These are phyloP conservation scores for Triticum dicoccoides DNA, from an alignment of 176 grass and related monocot genomes.

Conservation along the genomic window DNA sequence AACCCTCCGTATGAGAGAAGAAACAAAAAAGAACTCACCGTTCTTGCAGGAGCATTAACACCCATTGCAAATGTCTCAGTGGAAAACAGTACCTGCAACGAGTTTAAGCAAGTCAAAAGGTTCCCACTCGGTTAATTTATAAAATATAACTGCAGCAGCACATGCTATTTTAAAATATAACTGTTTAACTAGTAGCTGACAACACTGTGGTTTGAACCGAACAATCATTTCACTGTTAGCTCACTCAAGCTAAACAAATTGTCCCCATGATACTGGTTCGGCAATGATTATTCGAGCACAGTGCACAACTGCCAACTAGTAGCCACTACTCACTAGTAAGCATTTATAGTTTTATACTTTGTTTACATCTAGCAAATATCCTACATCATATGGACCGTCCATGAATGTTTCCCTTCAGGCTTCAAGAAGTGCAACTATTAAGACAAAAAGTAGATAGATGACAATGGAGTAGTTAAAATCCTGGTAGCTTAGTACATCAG, in stretches of 20 bases:
- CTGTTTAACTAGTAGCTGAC: not conserved
- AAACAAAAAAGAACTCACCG: constrained; percentile 49
- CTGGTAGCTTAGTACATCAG: constrained; percentile 17
- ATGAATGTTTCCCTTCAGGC: not conserved
- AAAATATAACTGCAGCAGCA: not conserved
- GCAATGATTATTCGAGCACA: not conserved
- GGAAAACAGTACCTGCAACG: constrained; percentile 87
- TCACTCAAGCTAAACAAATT: constrained; percentile 14
- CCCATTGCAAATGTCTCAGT: constrained; percentile 99
- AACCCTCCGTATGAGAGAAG: constrained; percentile 8
- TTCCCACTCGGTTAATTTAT: not conserved
- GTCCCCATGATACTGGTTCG: not conserved
- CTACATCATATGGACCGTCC: not conserved
- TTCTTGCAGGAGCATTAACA: constrained; percentile 96
- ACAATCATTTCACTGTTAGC: not conserved
- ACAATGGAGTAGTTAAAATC: not conserved
- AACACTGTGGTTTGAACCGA: constrained; percentile 1
- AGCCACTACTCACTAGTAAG: constrained; percentile 10
- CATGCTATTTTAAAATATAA: not conserved
- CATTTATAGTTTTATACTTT: constrained; percentile 8
- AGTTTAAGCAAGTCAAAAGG: constrained; percentile 29
- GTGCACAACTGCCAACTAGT: not conserved
- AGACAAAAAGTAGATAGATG: not conserved
- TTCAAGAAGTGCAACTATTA: constrained; percentile 7
- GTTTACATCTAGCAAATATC: constrained; percentile 1